Evolutionary conservation across 768 basidiomycete genomes (phyloP).

Genomic region (Rhodotorula paludigena): DNA sequence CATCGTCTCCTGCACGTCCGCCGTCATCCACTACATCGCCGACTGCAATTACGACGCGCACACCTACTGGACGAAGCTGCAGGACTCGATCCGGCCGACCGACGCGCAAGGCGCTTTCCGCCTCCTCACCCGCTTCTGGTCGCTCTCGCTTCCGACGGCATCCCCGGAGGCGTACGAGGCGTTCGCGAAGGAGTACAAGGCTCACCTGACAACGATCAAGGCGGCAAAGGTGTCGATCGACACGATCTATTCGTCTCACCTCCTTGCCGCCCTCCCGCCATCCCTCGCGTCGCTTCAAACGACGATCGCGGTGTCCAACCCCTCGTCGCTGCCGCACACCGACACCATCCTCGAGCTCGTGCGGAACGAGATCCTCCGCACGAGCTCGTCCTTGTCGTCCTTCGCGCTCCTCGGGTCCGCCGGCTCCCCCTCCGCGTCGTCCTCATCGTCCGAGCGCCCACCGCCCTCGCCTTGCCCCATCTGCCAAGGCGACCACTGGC

Average conservation of each 20-base stretch:
- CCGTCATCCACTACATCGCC: slow-evolving; percentile 2
- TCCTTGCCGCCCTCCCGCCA: neutral
- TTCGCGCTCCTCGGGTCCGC: too few species aligned
- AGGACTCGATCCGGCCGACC: neutral
- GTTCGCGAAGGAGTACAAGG: neutral
- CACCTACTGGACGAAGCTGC: neutral
- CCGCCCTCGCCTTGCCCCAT: too few species aligned
- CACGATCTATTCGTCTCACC: neutral
- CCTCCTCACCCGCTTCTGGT: slow-evolving; percentile 8
- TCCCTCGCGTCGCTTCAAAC: slow-evolving; percentile 3
- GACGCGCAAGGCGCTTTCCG: neutral
- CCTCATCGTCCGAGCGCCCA: too few species aligned
- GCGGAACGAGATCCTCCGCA: slow-evolving; percentile 10
- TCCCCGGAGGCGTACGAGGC: neutral
- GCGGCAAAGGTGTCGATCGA: neutral
- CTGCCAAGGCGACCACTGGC: too few species aligned
- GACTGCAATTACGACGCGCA: neutral
- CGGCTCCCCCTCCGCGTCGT: too few species aligned
- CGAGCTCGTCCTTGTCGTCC: too few species aligned
- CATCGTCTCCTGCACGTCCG: neutral
- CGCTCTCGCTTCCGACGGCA: neutral
- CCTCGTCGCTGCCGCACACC: neutral
- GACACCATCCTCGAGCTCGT: slow-evolving; percentile 7
- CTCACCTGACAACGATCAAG: neutral
- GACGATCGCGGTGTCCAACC: neutral